Percentiles rank a stretch among this genome's conserved stretches.
phyloP scores from a whole-genome alignment of 192 early-diverging fungal species.

The Linderina pennispora region DNA sequence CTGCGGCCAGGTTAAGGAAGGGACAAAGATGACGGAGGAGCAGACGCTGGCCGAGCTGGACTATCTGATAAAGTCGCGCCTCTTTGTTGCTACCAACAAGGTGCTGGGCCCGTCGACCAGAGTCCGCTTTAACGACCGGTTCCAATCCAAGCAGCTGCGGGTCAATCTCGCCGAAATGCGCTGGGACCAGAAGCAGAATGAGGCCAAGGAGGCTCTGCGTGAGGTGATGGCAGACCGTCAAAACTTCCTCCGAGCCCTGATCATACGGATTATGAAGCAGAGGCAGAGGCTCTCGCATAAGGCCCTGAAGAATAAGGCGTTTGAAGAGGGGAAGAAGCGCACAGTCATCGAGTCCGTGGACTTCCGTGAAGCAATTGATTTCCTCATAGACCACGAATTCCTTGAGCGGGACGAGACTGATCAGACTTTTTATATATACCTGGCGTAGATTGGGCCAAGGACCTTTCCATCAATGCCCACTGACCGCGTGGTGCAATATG shows the following conservation, averaged over 20 bases:
- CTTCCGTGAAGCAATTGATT: not conserved
- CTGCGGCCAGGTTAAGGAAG: conserved; percentile 57
- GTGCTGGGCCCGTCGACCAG: conserved; percentile 5
- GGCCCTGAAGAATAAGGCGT: not conserved
- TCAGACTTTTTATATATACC: too few species aligned
- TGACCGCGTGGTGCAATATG: too few species aligned
- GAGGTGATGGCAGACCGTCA: not conserved
- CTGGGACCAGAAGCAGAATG: conserved; percentile 73
- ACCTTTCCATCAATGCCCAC: too few species aligned
- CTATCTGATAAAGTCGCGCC: conserved; percentile 70
- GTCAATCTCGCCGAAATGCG: conserved; percentile 84
- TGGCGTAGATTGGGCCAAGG: too few species aligned
- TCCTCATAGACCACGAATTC: not conserved
- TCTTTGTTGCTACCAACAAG: conserved; percentile 33
- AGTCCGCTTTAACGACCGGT: conserved; percentile 70
- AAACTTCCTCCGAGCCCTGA: not conserved
- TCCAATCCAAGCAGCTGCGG: conserved; percentile 72
- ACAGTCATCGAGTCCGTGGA: not conserved
- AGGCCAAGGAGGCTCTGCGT: conserved; percentile 53
- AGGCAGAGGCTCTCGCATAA: not conserved
- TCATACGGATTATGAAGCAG: not conserved
- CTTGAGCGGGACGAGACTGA: not conserved
- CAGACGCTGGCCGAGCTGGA: conserved; percentile 56
- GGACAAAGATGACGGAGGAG: conserved; percentile 60
- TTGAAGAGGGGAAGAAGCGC: not conserved